Percentiles rank a stretch among this genome's conserved stretches.
phyloP scores from a whole-genome alignment of 2,329 filamentous ascomycete genomes.

The Fusarium acutatum region DNA sequence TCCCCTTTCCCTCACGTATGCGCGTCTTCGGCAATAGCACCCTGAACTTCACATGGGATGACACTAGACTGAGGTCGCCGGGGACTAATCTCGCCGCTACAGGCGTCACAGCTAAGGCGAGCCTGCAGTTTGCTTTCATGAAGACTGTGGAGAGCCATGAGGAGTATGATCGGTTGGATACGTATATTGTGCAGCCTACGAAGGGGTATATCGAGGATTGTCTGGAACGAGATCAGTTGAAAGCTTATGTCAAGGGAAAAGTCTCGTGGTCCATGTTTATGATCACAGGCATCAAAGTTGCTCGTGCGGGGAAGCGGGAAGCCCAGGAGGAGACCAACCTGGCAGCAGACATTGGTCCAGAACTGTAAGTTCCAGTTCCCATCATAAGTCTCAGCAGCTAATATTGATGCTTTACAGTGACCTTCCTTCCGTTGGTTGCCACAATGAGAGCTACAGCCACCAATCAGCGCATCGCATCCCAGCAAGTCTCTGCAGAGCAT shows the following conservation, averaged over 20 bases:
- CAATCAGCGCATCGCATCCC: neutral
- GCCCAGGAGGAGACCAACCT: rapidly evolving
- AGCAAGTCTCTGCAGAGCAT: rapidly evolving
- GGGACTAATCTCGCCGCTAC: neutral
- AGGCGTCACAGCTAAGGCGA: rapidly evolving
- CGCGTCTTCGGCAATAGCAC: rapidly evolving
- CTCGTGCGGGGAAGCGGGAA: neutral
- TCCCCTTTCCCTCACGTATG: neutral
- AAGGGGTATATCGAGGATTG: neutral
- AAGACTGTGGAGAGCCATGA: neutral
- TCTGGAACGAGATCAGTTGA: rapidly evolving
- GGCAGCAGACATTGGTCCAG: neutral
- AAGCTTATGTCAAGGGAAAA: neutral
- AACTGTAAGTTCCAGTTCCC: neutral
- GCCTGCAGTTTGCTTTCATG: neutral
- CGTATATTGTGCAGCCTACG: neutral
- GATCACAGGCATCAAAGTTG: neutral
- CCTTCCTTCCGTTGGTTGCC: neutral
- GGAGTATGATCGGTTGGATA: neutral
- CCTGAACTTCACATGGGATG: neutral
- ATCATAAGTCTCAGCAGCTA: rapidly evolving
- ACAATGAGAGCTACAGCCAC: neutral
- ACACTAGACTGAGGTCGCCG: rapidly evolving
- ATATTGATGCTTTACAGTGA: rapidly evolving
- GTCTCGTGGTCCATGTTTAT: neutral